These are phyloP conservation scores for Plasmodium yoelii DNA, from an alignment of 169 alveolate genomes.

Conservation along the genomic window DNA sequence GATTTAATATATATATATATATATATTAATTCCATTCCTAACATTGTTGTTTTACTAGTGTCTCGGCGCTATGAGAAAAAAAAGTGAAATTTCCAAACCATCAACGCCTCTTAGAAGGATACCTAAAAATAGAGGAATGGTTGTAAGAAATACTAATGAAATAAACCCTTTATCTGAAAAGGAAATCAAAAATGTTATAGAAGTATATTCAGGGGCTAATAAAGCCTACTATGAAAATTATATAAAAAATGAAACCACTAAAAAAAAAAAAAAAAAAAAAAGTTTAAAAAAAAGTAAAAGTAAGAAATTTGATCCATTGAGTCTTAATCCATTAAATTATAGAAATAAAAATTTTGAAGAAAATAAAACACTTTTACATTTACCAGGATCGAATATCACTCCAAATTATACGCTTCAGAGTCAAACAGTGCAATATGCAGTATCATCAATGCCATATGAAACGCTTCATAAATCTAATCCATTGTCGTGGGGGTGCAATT, in stretches of 20 bases:
- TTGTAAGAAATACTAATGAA: constrained; percentile 57
- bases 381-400: constrained; percentile 61
- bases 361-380: constrained; percentile 66
- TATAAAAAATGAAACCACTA: constrained; percentile 26
- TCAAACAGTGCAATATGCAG: constrained; percentile 48
- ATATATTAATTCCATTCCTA: no score
- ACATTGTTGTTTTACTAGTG: not conserved
- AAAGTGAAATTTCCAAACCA: constrained; percentile 36
- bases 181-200: constrained; percentile 74
- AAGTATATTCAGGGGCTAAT: constrained; percentile 75
- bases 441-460: constrained; percentile 61
- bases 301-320: constrained; percentile 54
- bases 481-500: constrained; percentile 65
- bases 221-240: constrained; percentile 60
- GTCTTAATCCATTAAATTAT: constrained; percentile 54
- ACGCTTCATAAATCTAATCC: constrained; percentile 76
- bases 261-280: constrained; percentile 36
- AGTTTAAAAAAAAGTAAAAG: constrained; percentile 34
- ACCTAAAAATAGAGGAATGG: constrained; percentile 75
- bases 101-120: constrained; percentile 70
- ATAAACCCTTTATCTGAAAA: constrained; percentile 68
- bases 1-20: no score
- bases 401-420: constrained; percentile 45
- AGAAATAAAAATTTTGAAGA: constrained; percentile 71
- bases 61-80: constrained; percentile 34